These are phyloP conservation scores for Tephrocybe sp. DNA, from an alignment of 768 basidiomycete species.

Conservation along the genomic window DNA sequence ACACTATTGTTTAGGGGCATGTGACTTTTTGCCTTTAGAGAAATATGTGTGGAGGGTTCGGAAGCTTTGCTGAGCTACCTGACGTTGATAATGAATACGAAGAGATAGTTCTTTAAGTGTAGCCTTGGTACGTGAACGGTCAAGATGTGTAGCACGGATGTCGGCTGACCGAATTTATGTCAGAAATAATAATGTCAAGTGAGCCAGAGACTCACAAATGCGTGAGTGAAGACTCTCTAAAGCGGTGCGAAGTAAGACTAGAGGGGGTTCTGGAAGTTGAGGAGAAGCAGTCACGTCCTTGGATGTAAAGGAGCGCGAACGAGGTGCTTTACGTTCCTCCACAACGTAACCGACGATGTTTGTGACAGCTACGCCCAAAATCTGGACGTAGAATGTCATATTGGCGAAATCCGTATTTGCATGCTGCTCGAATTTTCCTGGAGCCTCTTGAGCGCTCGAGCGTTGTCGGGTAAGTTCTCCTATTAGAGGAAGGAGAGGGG, in stretches of 20 bases:
- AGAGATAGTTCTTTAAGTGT: constrained; percentile 61
- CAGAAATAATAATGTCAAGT: background rate
- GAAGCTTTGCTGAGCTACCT: constrained; percentile 16
- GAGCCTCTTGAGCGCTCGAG: constrained; percentile 21
- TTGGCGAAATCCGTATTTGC: constrained; percentile 61
- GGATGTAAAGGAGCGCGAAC: constrained; percentile 10
- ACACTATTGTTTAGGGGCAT: background rate
- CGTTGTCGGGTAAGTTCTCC: constrained; percentile 41
- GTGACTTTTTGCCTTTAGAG: constrained; percentile 11
- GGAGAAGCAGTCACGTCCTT: constrained; percentile 18
- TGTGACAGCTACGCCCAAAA: constrained; percentile 58
- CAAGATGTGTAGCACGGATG: constrained; percentile 70
- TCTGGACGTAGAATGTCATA: constrained; percentile 49
- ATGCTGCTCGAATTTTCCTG: constrained; percentile 49
- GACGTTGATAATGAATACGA: constrained; percentile 62
- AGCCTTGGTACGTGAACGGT: constrained; percentile 72
- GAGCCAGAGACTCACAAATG: constrained; percentile 47
- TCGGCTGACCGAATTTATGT: constrained; percentile 44
- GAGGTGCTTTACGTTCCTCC: constrained; percentile 35
- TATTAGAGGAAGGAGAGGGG: constrained; percentile 49
- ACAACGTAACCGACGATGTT: constrained; percentile 56
- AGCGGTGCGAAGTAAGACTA: constrained; percentile 45
- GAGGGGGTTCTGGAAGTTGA: constrained; percentile 33
- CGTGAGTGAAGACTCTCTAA: constrained; percentile 55
- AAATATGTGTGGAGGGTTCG: constrained; percentile 17